Percentiles rank a stretch among this genome's conserved stretches.
Evolutionary conservation across 345 rosid species (phyloP).

Genomic region (Syzygium grande): DNA sequence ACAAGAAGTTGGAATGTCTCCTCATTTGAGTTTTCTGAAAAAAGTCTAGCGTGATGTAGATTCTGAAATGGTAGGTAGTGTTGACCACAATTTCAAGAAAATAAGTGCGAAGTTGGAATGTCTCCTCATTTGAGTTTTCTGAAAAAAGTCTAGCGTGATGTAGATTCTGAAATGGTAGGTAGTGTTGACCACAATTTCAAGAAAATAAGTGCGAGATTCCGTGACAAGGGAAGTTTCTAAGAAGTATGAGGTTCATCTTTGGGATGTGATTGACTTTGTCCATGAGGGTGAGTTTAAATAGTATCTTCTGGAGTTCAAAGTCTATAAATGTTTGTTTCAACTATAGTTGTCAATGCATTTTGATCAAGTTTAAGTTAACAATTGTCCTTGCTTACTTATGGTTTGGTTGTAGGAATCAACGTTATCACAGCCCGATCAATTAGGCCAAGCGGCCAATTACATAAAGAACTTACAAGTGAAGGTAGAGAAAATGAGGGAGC

Average conservation of each 20-base stretch:
- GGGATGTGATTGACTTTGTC: background rate
- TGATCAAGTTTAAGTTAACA: background rate
- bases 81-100: background rate
- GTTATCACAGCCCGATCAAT: conserved; percentile 40
- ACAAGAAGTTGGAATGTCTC: background rate
- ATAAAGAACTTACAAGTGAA: conserved; percentile 45
- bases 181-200: background rate
- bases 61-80: background rate
- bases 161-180: background rate
- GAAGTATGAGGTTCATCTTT: background rate
- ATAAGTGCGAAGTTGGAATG: background rate
- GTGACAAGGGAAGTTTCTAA: background rate
- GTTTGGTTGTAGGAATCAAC: conserved; percentile 21
- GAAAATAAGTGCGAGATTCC: background rate
- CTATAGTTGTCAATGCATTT: background rate
- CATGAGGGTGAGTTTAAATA: background rate
- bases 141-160: background rate
- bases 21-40: background rate
- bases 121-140: background rate
- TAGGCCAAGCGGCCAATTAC: conserved; percentile 46
- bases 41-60: background rate
- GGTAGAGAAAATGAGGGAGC: conserved; percentile 47
- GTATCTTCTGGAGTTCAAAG: background rate
- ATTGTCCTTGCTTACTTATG: background rate
- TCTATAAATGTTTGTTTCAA: background rate